Evolutionary conservation across 352 stramenopile species (phyloP).

Genomic region (Aphanomyces euteiches): DNA sequence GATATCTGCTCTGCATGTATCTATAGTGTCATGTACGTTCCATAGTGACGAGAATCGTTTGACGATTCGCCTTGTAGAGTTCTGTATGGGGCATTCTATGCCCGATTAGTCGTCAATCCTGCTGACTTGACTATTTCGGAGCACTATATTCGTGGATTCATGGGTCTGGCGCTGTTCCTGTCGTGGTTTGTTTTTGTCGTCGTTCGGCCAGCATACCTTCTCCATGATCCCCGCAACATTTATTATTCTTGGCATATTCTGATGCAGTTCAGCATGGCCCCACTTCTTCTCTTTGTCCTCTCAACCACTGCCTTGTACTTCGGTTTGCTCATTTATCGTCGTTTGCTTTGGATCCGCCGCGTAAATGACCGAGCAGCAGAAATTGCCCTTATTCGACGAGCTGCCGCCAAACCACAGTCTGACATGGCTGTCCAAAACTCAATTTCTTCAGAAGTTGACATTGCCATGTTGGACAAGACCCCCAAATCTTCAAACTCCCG

Average conservation of each 20-base stretch:
- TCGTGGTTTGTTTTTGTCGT: background rate
- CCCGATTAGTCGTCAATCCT: background rate
- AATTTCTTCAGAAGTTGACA: too few relatives aligned
- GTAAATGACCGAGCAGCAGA: too few relatives aligned
- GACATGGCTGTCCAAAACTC: too few relatives aligned
- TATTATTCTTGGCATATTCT: constrained; percentile 1
- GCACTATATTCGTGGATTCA: constrained; percentile 3
- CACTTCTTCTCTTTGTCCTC: background rate
- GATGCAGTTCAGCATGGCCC: background rate
- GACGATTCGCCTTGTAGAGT: background rate
- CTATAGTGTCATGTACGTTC: constrained; percentile 1
- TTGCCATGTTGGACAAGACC: too few relatives aligned
- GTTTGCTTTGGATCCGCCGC: background rate
- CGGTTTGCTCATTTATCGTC: background rate
- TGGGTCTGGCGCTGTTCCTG: background rate
- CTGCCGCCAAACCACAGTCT: too few relatives aligned
- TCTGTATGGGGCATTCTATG: background rate
- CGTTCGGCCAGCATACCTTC: background rate
- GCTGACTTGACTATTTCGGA: background rate
- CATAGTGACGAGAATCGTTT: background rate
- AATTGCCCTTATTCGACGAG: too few relatives aligned
- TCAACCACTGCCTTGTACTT: background rate
- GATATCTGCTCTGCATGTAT: background rate
- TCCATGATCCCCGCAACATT: background rate
- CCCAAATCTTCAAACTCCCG: too few relatives aligned